Base-by-base conservation (phyloP, 208 protist species). In the Dictyostelium gargantuum region DNA sequence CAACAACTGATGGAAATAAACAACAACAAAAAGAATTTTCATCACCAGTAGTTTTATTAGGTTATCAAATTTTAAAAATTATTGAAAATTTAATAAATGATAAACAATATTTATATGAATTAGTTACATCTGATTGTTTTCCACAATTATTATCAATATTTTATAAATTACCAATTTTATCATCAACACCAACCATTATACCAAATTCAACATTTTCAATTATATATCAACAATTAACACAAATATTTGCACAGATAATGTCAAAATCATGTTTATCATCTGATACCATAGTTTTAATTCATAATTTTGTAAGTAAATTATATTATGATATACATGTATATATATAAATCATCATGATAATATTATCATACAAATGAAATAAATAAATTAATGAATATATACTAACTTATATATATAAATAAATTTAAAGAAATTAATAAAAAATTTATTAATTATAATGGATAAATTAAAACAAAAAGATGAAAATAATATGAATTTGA, bases 51-150 rank as follows among this genome's bases (percentile, higher is more conserved):
- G 35, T n/a, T 52, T 46, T 77, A 35, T 68, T 77, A 23, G 9
- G 50, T 4, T 89, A 48, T 77, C 82, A 89, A 42, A 44, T 89
- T 17, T 58, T 89, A 75, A 89, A 79, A 13, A 89, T 89, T n/a
- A 13, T 89, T 35, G 66, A 50, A 13, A 89, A 89, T 66, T 35
- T 89, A 35, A 9, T 89, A 0, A 58, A 66, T 21, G 82, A 89
- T 48, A 58, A 50, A 68, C 10, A 42, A 26, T 77, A 44, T 52
- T 10, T 89, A 38, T 38, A 46, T 29, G 82, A 89, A 42, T 52
- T 89, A 0, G 21, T 76, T 10, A 76, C 68, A 40, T 32, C 61
- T 5, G 68, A 89, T 61, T 79, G 26, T 35, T n/a, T 77, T 21
- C 32, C 42, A 40, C 40, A 61, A 26, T 38, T 89, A 2, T n/a